Base-by-base conservation (phyloP, 805 yeast genomes). In the Starmera amethionina region DNA sequence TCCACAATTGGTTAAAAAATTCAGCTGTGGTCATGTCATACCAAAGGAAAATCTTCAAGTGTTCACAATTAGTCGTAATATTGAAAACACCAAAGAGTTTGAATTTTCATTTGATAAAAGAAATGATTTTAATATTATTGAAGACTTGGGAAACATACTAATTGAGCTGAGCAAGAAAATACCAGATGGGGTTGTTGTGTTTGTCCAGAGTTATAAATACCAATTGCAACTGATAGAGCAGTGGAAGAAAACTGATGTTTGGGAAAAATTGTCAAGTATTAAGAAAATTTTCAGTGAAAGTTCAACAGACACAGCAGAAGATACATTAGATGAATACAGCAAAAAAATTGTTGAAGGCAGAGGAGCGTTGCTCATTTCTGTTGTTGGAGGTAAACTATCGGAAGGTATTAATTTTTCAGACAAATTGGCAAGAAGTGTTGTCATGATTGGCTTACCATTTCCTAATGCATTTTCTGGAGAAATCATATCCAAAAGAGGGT, bases 401-500 rank as follows among this genome's bases (percentile, higher is more conserved):
- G 97, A 89, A 58, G 97, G 97, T 5, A 90, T 89, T 34, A 89
- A 89, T 55, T 89, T 90, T 56, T 75, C 89, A 10, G 90, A 88
- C 52, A 77, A 81, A 32, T 62, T 90, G n/a, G 96, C 96, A 1
- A 67, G 97, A 42, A 88, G 85, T 0, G 89, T 90, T 0, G 64
- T 85, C 2, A 81, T 90, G 82, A 67, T 86, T 11, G 97, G 97
- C 0, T 57, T 90, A 32, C 97, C 97, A 2, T 90, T 73, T 51
- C 97, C 97, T 0, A 90, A 88, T 57, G 72, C 82, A 0, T 73
- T 72, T 51, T 79, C 93, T 25, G 94, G 90, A 35, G 96, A 87
- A 48, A 64, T 88, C 48, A 70, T 82, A 22, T 84, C 94, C 11
- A 82, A 77, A 54, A 65, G 79, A 47, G 69, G 72, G 27, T 85